Base-by-base conservation (phyloP, 2,329 filamentous ascomycete genomes). In the Colletotrichum noveboracense region DNA sequence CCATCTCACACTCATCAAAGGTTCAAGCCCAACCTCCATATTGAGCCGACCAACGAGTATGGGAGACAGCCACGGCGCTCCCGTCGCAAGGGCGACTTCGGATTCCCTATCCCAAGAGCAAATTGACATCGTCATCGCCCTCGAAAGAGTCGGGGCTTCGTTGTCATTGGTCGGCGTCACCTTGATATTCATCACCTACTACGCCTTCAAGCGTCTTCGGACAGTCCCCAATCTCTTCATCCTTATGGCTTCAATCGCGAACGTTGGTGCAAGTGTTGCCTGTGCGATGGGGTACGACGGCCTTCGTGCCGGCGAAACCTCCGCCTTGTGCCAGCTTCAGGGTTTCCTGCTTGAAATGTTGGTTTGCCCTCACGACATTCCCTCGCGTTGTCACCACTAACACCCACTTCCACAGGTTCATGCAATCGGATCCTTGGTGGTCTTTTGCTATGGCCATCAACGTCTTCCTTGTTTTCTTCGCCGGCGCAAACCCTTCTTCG, bases 381-480 rank as follows among this genome's bases (percentile, higher is more conserved):
- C 16, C 24, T n/a, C 7, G 14, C 12, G 8, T 13, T 4, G n/a
- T 18, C 24, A 10, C 61, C 13, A 16, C 72, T 78, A 24, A 78
- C 62, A 7, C 7, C 14, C 13, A n/a, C 26, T 30, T 34, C n/a
- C 13, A 12, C 77, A 95, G 93, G 91, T 95, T 95, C 83, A 94
- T 94, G 91, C 93, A 94, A 78, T 93, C 93, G 7, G 93, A 95
- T 83, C 92, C 93, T 0, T 89, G 94, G 85, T 96, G 93, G 94
- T 94, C 94, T 0, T 90, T 96, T 70, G 93, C 93, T 77, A 96
- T 97, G 94, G 94, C 94, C 5, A 88, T 93, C 81, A 97, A 96
- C 80, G 94, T 96, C 77, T 94, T 94, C 79, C 88, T 96, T 67
- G 90, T 92, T 74, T 92, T 92, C 81, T 92, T 91, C 83, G 89